Conservation (phyloP, 768 basidiomycete species). For the Mycena rebaudengoi region DNA sequence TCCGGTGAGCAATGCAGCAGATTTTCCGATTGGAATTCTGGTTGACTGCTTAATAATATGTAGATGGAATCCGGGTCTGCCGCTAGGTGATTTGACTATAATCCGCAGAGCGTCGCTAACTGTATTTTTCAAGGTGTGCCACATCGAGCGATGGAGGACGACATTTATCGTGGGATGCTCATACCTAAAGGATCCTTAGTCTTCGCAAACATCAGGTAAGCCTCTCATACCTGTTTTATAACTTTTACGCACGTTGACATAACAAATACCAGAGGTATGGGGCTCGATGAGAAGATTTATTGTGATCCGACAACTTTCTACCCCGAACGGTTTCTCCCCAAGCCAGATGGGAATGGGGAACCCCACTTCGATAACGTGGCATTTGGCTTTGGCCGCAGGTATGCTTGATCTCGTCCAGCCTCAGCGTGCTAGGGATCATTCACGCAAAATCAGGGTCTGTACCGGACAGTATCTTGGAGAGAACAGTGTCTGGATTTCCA, state of each 20-base stretch:
- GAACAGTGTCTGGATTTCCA: constrained; percentile 54
- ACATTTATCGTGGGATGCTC: constrained; percentile 44
- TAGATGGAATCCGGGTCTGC: background rate
- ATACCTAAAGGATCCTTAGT: constrained; percentile 41
- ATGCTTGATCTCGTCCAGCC: too few species aligned
- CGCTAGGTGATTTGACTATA: background rate
- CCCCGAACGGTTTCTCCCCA: constrained; percentile 33
- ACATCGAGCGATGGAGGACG: constrained; percentile 40
- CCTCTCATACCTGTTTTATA: too few species aligned
- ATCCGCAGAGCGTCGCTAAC: background rate
- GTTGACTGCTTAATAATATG: background rate
- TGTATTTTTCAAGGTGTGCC: constrained; percentile 33
- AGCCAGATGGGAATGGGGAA: background rate
- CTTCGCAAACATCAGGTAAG: constrained; percentile 31
- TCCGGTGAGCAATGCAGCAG: background rate
- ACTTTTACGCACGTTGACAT: too few species aligned
- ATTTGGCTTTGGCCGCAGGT: constrained; percentile 5
- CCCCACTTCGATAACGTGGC: background rate
- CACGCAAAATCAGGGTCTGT: constrained; percentile 51
- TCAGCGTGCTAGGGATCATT: too few species aligned
- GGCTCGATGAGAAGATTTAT: constrained; percentile 34
- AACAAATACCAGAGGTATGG: constrained; percentile 31
- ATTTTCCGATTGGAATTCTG: background rate
- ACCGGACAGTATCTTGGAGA: constrained; percentile 58
- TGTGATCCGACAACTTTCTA: constrained; percentile 33